These are phyloP conservation scores for Oropetium thomaeum DNA, from an alignment of 176 grass and related monocot genomes.

Conservation along the genomic window DNA sequence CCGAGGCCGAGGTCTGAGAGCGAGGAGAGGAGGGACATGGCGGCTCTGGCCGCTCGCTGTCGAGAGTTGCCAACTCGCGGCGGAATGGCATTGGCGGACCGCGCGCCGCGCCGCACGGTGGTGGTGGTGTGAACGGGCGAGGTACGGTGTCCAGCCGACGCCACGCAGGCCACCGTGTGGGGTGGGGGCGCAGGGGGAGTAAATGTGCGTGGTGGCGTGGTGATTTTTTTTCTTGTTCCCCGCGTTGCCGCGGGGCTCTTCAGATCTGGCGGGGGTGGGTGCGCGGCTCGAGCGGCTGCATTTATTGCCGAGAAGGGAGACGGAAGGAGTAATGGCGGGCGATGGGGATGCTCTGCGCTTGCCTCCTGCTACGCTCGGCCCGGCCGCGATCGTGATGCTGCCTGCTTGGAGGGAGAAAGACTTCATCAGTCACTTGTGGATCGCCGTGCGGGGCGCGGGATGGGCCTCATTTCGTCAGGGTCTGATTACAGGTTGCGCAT, in stretches of 20 bases:
- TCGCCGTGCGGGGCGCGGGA: neutral
- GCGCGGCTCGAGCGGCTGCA: slow-evolving; percentile 47
- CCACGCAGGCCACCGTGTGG: neutral
- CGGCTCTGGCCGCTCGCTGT: neutral
- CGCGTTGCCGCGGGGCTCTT: slow-evolving; percentile 1
- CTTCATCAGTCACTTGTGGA: neutral
- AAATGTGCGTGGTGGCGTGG: slow-evolving; percentile 55
- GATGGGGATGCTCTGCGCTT: slow-evolving; percentile 18
- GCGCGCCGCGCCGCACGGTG: neutral
- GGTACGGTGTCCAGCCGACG: neutral
- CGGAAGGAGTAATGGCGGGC: slow-evolving; percentile 42
- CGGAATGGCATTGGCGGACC: slow-evolving; percentile 51
- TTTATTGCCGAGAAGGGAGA: slow-evolving; percentile 46
- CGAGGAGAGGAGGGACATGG: slow-evolving; percentile 41
- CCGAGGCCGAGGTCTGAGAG: slow-evolving; percentile 53
- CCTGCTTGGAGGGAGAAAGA: neutral
- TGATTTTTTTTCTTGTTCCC: neutral
- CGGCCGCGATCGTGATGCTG: neutral
- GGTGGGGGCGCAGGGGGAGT: slow-evolving; percentile 22
- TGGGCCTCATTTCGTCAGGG: neutral
- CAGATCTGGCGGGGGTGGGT: slow-evolving; percentile 51
- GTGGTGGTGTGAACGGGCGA: slow-evolving; percentile 4
- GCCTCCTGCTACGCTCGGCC: neutral
- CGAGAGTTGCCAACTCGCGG: neutral
- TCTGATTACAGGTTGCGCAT: too few relatives aligned